A percentile compares a stretch with the other conserved stretches of the same genome.
These are phyloP conservation scores for Avena insularis DNA, from an alignment of 176 grass and related monocot species.

Conservation along the genomic window DNA sequence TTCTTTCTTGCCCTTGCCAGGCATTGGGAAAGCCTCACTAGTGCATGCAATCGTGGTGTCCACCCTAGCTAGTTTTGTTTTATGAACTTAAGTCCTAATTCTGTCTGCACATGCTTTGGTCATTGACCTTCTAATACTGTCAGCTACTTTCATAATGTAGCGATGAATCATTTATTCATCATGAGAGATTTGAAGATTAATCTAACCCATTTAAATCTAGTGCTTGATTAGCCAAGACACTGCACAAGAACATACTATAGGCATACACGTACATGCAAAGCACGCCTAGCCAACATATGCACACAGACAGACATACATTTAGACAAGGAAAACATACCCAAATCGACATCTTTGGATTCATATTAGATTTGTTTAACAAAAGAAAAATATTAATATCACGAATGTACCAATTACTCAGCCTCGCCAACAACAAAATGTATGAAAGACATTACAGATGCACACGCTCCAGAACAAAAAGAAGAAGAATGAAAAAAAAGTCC, in stretches of 20 bases:
- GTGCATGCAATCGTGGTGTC: constrained; percentile 32
- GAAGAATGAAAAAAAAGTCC: too few species aligned
- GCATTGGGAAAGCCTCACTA: constrained; percentile 12
- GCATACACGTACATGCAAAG: neutral
- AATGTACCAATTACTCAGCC: too few species aligned
- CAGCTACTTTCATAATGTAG: neutral
- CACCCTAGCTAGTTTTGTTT: neutral
- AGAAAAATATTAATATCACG: too few species aligned
- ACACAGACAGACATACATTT: neutral
- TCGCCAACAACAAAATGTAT: too few species aligned
- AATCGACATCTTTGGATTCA: neutral
- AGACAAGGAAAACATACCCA: neutral
- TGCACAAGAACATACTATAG: neutral
- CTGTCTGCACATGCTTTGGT: neutral
- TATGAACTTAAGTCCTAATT: neutral
- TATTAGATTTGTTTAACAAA: too few species aligned
- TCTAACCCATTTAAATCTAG: neutral
- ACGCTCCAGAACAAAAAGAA: too few species aligned
- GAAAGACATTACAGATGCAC: too few species aligned
- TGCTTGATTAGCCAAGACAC: constrained; percentile 18
- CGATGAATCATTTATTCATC: neutral
- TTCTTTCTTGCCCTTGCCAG: neutral
- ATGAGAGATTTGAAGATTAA: neutral
- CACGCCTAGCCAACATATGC: neutral
- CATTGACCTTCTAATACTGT: neutral